Base-by-base conservation (phyloP, 345 rosid genomes). In the Psidium guajava region DNA sequence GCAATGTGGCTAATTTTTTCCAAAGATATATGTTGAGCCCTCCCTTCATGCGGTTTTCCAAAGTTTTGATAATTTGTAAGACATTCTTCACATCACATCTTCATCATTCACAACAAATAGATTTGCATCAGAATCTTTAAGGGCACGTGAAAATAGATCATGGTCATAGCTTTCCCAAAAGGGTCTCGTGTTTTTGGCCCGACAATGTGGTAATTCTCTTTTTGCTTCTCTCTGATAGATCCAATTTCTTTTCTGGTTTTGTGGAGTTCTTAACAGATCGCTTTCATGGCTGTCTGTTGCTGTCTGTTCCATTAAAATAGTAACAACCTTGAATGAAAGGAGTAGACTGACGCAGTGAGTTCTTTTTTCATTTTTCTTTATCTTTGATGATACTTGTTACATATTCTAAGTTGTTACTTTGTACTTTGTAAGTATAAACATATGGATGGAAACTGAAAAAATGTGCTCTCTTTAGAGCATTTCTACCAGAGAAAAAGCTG, bases 61-160 rank as follows among this genome's bases (percentile, higher is more conserved):
- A 69, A 69, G 44, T 55, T 83, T 32, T 36, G n/a, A 11, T 82
- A 82, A 18, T 22, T 83, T 32, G 42, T 50, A 50, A 55, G 49
- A 64, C 52, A 56, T 42, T 84, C 8, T 83, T 59, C 49, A 32
- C 56, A 40, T 24, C 54, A 8, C 25, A 52, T 40, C 24, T 32
- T 74, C 52, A 75, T 55, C 49, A 77, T 75, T 58, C 25, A 14
- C 53, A 15, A 52, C 74, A 42, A 56, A 25, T 12, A 55, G 20
- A 32, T 22, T 75, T 54, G 57, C 73, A 42, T 55, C 40, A 85
- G 83, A 75, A 85, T 74, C 86, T 54, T 55, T 16, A 18, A 18
- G 52, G 54, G 77, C 83, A 85, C 54, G 83, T 84, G 86, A 32
- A 50, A 69, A 36, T 74, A 84, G 86, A 84, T 84, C 82, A 74